phyloP scores from a whole-genome alignment of 2,329 filamentous ascomycete genomes.

The Neopestalotiopsis sp. region DNA sequence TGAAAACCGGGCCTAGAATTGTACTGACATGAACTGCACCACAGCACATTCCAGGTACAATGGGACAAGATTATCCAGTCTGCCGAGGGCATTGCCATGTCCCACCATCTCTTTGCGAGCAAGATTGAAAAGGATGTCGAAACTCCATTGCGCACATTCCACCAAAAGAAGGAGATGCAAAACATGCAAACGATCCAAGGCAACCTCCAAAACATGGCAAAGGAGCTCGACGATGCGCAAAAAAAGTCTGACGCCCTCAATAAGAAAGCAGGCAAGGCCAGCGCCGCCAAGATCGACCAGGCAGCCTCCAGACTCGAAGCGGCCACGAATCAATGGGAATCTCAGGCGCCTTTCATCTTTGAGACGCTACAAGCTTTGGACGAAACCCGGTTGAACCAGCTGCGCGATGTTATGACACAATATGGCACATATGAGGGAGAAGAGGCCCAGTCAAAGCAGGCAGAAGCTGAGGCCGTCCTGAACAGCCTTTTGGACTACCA shows the following conservation, averaged over 20 bases:
- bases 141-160: constrained; percentile 77
- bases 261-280: constrained; percentile 78
- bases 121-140: constrained; percentile 92
- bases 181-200: constrained; percentile 81
- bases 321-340: constrained; percentile 87
- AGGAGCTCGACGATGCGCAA: constrained; percentile 82
- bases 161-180: constrained; percentile 75
- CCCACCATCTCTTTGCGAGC: constrained; percentile 79
- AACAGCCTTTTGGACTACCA: constrained; percentile 85
- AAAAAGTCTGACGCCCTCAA: constrained; percentile 84
- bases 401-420: constrained; percentile 90
- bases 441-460: constrained; percentile 76
- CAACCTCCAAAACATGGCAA: constrained; percentile 81
- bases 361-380: constrained; percentile 91
- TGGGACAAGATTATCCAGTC: constrained; percentile 88
- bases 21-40: not conserved
- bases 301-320: constrained; percentile 76
- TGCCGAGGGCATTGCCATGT: constrained; percentile 79
- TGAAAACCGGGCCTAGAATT: not conserved
- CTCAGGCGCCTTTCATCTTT: constrained; percentile 92
- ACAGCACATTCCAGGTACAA: constrained; percentile 84
- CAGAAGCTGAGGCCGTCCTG: constrained; percentile 78
- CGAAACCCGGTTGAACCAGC: constrained; percentile 85
- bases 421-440: constrained; percentile 93
- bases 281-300: constrained; percentile 76